phyloP scores from a whole-genome alignment of 768 basidiomycete species.

The Lentinula sp. region DNA sequence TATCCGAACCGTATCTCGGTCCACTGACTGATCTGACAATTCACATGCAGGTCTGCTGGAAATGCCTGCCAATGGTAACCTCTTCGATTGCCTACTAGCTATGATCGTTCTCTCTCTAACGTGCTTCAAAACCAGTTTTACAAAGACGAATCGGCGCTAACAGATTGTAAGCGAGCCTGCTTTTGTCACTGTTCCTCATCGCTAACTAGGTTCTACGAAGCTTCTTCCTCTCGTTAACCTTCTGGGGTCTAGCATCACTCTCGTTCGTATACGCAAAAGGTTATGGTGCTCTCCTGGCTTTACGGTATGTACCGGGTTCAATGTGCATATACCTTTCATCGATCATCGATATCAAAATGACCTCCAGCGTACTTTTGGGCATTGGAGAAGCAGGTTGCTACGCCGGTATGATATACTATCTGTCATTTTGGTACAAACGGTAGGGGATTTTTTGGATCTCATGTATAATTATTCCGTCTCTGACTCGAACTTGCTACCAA shows the following conservation, averaged over 20 bases:
- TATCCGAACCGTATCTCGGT: background rate
- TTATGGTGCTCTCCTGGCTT: conserved; percentile 39
- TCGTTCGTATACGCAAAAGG: conserved; percentile 52
- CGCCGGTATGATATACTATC: conserved; percentile 56
- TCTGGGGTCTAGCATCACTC: conserved; percentile 49
- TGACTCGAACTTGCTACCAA: conserved; percentile 4
- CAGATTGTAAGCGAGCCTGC: conserved; percentile 34
- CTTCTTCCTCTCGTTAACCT: conserved; percentile 47
- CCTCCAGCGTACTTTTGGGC: conserved; percentile 44
- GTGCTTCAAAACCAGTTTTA: conserved; percentile 29
- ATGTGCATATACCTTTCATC: background rate
- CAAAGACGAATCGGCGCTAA: conserved; percentile 55
- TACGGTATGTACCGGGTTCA: conserved; percentile 20
- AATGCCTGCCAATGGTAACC: conserved; percentile 48
- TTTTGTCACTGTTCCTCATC: background rate
- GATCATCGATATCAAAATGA: background rate
- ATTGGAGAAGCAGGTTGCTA: conserved; percentile 61
- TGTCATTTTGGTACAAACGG: conserved; percentile 50
- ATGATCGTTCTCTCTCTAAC: background rate
- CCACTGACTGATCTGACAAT: background rate
- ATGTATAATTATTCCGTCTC: background rate
- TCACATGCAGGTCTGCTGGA: conserved; percentile 39
- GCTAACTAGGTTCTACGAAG: conserved; percentile 18
- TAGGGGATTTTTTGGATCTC: background rate
- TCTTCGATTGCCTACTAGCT: background rate